phyloP scores from a whole-genome alignment of 148 eudicot genomes.

The Silene uniflora region DNA sequence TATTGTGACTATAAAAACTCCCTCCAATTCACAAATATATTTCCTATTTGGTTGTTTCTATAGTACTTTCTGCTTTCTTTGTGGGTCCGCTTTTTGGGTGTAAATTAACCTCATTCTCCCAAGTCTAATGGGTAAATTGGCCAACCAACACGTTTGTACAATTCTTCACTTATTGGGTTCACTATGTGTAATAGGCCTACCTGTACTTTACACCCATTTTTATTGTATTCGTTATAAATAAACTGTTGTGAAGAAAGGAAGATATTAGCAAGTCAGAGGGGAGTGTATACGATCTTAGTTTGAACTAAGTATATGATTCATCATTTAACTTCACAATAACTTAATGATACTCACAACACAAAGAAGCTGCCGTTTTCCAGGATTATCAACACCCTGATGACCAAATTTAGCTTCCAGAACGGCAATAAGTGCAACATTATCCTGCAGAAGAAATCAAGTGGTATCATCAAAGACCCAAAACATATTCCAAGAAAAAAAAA shows the following conservation, averaged over 20 bases:
- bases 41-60: too few species aligned
- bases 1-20: too few species aligned
- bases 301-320: not conserved
- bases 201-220: too few species aligned
- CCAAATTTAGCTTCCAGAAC: slow-evolving; percentile 92
- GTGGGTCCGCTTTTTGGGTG: too few species aligned
- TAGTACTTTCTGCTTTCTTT: too few species aligned
- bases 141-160: too few species aligned
- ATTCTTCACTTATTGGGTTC: too few species aligned
- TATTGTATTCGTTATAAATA: too few species aligned
- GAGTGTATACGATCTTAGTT: not conserved
- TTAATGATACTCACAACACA: slow-evolving; percentile 75
- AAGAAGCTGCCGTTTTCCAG: slow-evolving; percentile 93
- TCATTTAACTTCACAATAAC: not conserved
- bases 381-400: slow-evolving; percentile 77
- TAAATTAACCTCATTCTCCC: too few species aligned
- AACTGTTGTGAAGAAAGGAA: not conserved
- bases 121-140: too few species aligned
- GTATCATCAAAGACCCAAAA: slow-evolving; percentile 8
- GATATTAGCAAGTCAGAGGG: not conserved
- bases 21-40: too few species aligned
- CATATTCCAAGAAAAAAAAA: not conserved
- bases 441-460: slow-evolving; percentile 38
- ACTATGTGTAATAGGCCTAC: too few species aligned
- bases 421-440: slow-evolving; percentile 87